These are phyloP conservation scores for Aspergillus chevalieri DNA, from an alignment of 2,329 filamentous ascomycete genomes.

Conservation along the genomic window DNA sequence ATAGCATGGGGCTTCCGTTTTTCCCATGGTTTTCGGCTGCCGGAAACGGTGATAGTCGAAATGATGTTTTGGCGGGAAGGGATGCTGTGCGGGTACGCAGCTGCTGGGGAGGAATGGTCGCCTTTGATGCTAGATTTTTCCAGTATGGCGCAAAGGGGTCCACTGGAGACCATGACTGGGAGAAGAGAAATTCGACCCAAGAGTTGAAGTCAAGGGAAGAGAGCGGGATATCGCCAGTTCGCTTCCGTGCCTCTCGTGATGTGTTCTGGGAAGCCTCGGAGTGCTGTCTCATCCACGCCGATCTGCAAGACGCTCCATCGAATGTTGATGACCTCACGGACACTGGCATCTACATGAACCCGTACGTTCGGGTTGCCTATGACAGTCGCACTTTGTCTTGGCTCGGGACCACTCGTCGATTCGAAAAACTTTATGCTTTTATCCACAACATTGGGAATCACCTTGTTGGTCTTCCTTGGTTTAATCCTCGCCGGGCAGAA, in stretches of 20 bases:
- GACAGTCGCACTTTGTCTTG: constrained; percentile 51
- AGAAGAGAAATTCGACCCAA: background rate
- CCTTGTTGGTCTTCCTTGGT: constrained; percentile 51
- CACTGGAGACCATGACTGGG: background rate
- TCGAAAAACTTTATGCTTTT: constrained; percentile 59
- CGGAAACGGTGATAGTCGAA: constrained; percentile 49
- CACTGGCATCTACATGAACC: constrained; percentile 66
- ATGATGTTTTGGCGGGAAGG: constrained; percentile 55
- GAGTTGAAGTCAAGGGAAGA: background rate
- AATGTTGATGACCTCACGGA: constrained; percentile 33
- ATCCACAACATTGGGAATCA: constrained; percentile 55
- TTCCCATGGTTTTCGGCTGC: constrained; percentile 63
- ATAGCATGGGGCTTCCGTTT: constrained; percentile 62
- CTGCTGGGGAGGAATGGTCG: constrained; percentile 72
- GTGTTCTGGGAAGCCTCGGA: constrained; percentile 59
- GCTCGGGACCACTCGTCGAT: constrained; percentile 55
- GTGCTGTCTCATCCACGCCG: constrained; percentile 55
- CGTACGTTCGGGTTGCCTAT: constrained; percentile 67
- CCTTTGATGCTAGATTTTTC: constrained; percentile 44
- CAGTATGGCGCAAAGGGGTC: constrained; percentile 17
- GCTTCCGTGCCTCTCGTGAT: constrained; percentile 55
- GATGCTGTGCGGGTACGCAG: constrained; percentile 61
- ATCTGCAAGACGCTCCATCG: constrained; percentile 35
- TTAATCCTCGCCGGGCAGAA: constrained; percentile 57
- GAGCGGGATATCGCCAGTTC: constrained; percentile 33